phyloP scores from a whole-genome alignment of 108 stramenopile species.

The Nitzschia sp. region DNA sequence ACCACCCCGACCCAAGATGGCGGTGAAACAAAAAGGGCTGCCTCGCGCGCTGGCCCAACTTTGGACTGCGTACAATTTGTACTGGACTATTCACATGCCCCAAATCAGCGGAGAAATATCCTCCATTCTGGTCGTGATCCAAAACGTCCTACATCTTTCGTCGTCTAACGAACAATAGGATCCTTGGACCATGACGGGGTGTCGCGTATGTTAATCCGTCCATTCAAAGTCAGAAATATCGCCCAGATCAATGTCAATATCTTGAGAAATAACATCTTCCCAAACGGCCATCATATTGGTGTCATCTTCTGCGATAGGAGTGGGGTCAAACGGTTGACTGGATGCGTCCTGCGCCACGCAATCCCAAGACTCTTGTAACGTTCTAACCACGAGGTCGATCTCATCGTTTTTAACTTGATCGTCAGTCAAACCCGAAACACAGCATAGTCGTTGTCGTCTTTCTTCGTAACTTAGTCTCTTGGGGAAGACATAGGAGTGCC shows the following conservation, averaged over 20 bases:
- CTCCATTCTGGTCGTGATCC: too few relatives aligned
- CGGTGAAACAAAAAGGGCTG: too few relatives aligned
- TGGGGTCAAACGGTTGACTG: slow-evolving; percentile 4
- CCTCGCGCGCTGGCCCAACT: too few relatives aligned
- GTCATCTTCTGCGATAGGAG: slow-evolving; percentile 17
- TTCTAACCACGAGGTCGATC: slow-evolving; percentile 39
- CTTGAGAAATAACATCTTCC: slow-evolving; percentile 13
- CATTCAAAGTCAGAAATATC: slow-evolving; percentile 38
- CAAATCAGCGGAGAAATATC: too few relatives aligned
- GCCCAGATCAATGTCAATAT: slow-evolving; percentile 28
- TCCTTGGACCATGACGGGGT: too few relatives aligned
- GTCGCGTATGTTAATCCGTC: slow-evolving; percentile 12
- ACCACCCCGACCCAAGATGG: too few relatives aligned
- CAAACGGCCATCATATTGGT: slow-evolving; percentile 4
- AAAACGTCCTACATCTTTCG: too few relatives aligned
- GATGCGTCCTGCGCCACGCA: background rate
- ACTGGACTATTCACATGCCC: too few relatives aligned
- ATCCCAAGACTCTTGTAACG: slow-evolving; percentile 35
- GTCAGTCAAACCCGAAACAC: slow-evolving; percentile 20
- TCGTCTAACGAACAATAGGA: too few relatives aligned
- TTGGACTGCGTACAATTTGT: too few relatives aligned
- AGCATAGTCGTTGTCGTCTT: slow-evolving; percentile 23
- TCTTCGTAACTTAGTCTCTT: slow-evolving; percentile 38
- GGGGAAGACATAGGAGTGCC: slow-evolving; percentile 35
- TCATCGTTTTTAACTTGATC: slow-evolving; percentile 44